Base-by-base conservation (phyloP, 352 stramenopile species). In the Saprolegnia diclina region DNA sequence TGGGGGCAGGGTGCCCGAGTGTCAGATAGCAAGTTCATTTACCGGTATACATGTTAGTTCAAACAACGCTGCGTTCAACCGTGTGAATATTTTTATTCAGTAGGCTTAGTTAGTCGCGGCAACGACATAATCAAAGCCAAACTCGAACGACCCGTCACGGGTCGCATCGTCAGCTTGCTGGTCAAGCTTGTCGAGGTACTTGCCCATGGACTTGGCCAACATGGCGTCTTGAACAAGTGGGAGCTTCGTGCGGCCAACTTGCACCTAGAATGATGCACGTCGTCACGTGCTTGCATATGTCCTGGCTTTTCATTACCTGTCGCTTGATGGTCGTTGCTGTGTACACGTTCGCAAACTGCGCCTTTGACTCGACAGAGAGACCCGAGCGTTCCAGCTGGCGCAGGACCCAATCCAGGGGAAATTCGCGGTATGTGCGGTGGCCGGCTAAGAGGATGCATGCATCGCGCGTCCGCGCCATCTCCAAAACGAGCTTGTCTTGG, bases 71-170 rank as follows among this genome's bases (percentile, higher is more conserved):
- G 3, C 26, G 26, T 10, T 63, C 26, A 37, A 63, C 2, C 29
- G 1, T 22, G 9, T 4, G 11, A 10, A 4, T 14, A 21, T 21
- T 68, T 42, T 68, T 42, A 68, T 48, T 57, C 52, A 40, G 11
- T 13, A 29, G 45, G 45, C 37, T 69, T 69, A 6, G 26, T 69
- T 69, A 6, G 26, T 72, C 21, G 85, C 83, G 2, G 83, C 68
- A n/a, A 97, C 74, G 5, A 97, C 88, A 73, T 97, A 97, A 74
- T 97, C 90, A 75, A 96, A 97, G 53, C 91, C 91, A 45, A 97
- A 88, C 40, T 71, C 65, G 29, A 69, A 69, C 46, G 65, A 38
- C 16, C 65, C 55, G 24, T 71, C 56, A 4, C 65, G 65, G 6
- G 79, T 87, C 0, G 81, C 83, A 18, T 77, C 74, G 42, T 78